A percentile compares a stretch with the other conserved stretches of the same genome.
Conservation (phyloP, 441 rosid species). For the Pelargonium citronellum region DNA sequence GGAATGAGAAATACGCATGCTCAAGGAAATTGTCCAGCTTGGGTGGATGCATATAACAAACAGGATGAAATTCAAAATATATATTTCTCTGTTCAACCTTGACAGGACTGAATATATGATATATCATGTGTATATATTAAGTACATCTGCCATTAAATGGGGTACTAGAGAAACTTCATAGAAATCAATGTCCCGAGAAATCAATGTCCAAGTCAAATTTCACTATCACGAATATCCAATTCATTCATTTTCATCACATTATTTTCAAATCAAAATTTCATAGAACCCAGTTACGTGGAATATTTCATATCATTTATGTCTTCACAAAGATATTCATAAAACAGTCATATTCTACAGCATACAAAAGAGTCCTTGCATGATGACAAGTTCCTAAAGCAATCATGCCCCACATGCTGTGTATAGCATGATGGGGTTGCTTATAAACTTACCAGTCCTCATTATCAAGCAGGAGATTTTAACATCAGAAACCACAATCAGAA, state of each 20-base stretch:
- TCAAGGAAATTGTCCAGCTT: neutral
- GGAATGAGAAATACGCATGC: neutral
- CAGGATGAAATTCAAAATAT: too few relatives aligned
- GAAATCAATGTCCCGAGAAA: too few relatives aligned
- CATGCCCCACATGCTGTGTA: neutral
- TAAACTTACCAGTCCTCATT: neutral
- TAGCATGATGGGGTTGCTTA: neutral
- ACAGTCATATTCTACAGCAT: neutral
- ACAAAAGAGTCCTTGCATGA: neutral
- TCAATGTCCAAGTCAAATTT: too few relatives aligned
- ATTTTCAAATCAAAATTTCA: too few relatives aligned
- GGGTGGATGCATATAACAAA: neutral
- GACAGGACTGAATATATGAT: too few relatives aligned
- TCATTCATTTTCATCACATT: too few relatives aligned
- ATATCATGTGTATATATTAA: too few relatives aligned
- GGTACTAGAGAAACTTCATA: too few relatives aligned
- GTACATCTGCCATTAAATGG: too few relatives aligned
- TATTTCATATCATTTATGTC: neutral
- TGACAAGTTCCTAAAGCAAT: constrained; percentile 1
- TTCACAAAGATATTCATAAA: neutral
- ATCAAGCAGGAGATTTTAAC: neutral
- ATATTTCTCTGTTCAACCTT: too few relatives aligned
- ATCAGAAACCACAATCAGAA: neutral
- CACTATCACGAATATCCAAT: too few relatives aligned
- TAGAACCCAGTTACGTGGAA: too few relatives aligned